Evolutionary conservation across 2,329 filamentous ascomycete genomes (phyloP).

Genomic region (Polychaeton citri): DNA sequence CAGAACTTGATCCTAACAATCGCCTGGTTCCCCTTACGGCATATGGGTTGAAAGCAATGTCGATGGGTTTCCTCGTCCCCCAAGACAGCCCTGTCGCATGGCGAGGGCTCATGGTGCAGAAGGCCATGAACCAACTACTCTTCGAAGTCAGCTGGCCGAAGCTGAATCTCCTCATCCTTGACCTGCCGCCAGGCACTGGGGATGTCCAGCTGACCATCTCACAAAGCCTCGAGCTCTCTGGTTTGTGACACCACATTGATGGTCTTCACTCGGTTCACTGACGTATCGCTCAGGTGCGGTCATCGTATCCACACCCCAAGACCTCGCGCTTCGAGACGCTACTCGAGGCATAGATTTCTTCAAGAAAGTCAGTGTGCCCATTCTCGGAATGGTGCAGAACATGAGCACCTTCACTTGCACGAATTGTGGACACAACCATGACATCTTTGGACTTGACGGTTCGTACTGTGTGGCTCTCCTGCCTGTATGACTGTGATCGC

Average conservation of each 20-base stretch:
- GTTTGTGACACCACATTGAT: slow-evolving; percentile 27
- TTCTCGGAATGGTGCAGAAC: slow-evolving; percentile 82
- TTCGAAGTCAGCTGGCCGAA: slow-evolving; percentile 92
- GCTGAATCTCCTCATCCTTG: slow-evolving; percentile 76
- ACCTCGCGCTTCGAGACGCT: slow-evolving; percentile 82
- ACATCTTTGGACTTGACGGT: slow-evolving; percentile 25
- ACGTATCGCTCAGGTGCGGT: slow-evolving; percentile 47
- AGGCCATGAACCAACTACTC: slow-evolving; percentile 85
- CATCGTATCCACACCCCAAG: slow-evolving; percentile 87
- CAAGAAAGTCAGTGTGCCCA: slow-evolving; percentile 64
- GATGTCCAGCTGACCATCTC: slow-evolving; percentile 96
- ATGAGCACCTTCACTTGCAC: slow-evolving; percentile 80
- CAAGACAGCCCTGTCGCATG: slow-evolving; percentile 78
- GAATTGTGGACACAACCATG: slow-evolving; percentile 28
- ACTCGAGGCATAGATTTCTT: slow-evolving; percentile 90
- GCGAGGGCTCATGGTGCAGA: slow-evolving; percentile 96
- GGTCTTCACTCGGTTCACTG: not conserved
- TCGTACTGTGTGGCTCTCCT: not conserved
- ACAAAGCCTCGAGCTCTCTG: slow-evolving; percentile 82
- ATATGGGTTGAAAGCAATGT: slow-evolving; percentile 96
- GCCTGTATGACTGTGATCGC: slow-evolving; percentile 17
- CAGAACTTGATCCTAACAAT: slow-evolving; percentile 37
- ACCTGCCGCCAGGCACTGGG: slow-evolving; percentile 86
- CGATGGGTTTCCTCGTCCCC: slow-evolving; percentile 84
- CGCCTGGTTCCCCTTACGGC: slow-evolving; percentile 79